Percentiles rank a stretch among this genome's conserved stretches.
Conservation (phyloP, 2,329 filamentous ascomycete genomes). For the Ceratocystis albifundus region DNA sequence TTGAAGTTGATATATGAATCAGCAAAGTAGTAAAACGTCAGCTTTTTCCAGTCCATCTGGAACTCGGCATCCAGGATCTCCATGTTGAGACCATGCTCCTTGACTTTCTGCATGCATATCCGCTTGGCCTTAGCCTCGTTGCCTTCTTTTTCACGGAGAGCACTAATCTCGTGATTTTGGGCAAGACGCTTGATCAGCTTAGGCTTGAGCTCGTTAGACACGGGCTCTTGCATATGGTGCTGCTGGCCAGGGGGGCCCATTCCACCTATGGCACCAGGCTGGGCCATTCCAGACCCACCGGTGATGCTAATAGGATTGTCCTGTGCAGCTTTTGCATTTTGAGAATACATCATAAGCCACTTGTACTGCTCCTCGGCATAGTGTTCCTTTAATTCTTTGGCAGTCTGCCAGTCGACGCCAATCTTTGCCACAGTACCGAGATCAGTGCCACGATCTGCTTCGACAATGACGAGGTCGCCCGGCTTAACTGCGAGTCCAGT, state of each 20-base stretch:
- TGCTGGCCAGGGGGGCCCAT: slow-evolving; percentile 66
- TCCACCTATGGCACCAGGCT: slow-evolving; percentile 53
- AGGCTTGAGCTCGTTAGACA: slow-evolving; percentile 69
- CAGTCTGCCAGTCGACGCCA: slow-evolving; percentile 76
- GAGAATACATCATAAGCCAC: slow-evolving; percentile 98
- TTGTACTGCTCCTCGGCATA: slow-evolving; percentile 94
- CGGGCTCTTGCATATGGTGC: slow-evolving; percentile 61
- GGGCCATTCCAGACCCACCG: slow-evolving; percentile 6
- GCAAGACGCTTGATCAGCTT: slow-evolving; percentile 95
- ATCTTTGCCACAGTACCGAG: slow-evolving; percentile 83
- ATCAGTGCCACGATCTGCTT: slow-evolving; percentile 92
- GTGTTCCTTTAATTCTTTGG: slow-evolving; percentile 79
- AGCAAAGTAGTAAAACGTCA: slow-evolving; percentile 98
- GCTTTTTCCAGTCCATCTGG: slow-evolving; percentile 98
- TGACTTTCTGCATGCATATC: slow-evolving; percentile 91
- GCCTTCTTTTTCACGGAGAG: slow-evolving; percentile 86
- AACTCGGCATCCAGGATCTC: slow-evolving; percentile 98
- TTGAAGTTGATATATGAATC: slow-evolving; percentile 99
- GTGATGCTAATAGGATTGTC: slow-evolving; percentile 48
- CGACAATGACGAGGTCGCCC: slow-evolving; percentile 91
- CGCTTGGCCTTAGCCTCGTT: slow-evolving; percentile 96
- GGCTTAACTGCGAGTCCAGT: slow-evolving; percentile 82
- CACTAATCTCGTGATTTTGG: slow-evolving; percentile 78
- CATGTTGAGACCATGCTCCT: slow-evolving; percentile 90
- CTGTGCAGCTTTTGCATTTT: slow-evolving; percentile 54